phyloP scores from a whole-genome alignment of 2,329 filamentous ascomycete species.

The Tolypocladium cylindrosporum region DNA sequence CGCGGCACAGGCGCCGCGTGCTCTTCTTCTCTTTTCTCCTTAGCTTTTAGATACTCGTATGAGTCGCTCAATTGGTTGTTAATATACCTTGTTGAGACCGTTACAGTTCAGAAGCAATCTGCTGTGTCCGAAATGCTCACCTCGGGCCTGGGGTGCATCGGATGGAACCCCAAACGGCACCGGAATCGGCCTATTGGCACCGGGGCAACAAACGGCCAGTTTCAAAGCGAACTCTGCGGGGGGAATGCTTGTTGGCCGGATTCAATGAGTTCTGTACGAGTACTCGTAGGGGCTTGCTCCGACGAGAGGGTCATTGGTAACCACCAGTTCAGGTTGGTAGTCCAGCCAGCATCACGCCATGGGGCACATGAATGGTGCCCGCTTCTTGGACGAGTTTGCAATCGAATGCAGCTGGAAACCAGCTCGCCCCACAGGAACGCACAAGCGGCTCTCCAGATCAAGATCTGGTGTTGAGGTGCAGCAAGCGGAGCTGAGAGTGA shows the following conservation, averaged over 20 bases:
- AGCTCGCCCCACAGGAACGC: not conserved
- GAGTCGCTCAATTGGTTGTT: too few species aligned
- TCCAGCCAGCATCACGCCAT: constrained; percentile 9
- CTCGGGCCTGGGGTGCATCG: not conserved
- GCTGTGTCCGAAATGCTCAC: not conserved
- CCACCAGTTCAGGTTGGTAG: not conserved
- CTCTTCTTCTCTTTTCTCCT: too few species aligned
- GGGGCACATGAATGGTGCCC: constrained; percentile 17
- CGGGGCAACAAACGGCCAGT: not conserved
- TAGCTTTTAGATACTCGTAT: too few species aligned
- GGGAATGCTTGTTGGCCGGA: not conserved
- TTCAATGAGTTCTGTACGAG: too few species aligned
- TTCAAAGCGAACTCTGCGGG: too few species aligned
- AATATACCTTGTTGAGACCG: too few species aligned
- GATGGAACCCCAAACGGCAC: not conserved
- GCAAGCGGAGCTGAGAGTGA: not conserved
- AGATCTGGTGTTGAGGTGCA: not conserved
- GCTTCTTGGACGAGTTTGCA: not conserved
- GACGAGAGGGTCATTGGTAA: not conserved
- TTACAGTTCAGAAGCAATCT: not conserved
- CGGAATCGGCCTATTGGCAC: not conserved
- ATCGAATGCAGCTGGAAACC: not conserved
- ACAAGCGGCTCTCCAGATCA: not conserved
- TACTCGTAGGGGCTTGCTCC: not conserved
- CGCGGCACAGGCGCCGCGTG: too few species aligned